Evolutionary conservation across 116 monocot genomes (phyloP), one percentile per base, ranked within the genome.

Genomic region (Cymodocea nodosa): DNA sequence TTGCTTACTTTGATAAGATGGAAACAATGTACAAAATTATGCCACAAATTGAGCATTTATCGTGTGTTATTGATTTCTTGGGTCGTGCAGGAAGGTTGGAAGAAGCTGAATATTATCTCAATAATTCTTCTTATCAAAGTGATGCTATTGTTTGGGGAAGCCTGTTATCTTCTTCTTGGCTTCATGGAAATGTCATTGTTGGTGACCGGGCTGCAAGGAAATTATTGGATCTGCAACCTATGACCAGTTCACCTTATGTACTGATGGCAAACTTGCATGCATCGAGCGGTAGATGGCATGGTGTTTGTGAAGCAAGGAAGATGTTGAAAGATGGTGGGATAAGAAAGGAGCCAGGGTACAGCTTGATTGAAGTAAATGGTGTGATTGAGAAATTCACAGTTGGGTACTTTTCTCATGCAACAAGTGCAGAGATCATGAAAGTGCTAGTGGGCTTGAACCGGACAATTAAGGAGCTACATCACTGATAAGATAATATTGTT

Each of bases 1-100:
- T 73, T 39, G 51, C 34, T 61, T 75, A 75, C 67, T 86, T 73
- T 54, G 40, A 86, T 66, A 68, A 71, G 16, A 82, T 91, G 84
- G 59, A 66, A 61, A 62, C 51, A 16, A 22, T 19, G 60, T 83
- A 77, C 57, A 55, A 61, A 18, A 74, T 79, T 37, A 35, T 35
- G 52, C 80, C 76, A 1, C 65, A 62, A 18, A 51, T 82, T 4
- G 82, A 86, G 67, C 87, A 92, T 68, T 36, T 84, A 15, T 82
- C 82, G 40, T 84, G 82, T 54, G 60, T 87, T 59, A 64, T 92
- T 50, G 87, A 92, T 78, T 59, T 87, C 53, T 68, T 87, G 68
- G 82, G 87, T 16, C 77, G 87, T 63, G 78, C 87, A 5, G 83
- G 81, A 44, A 79, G 71, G 66, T 66, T 92, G 59, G 78, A 74